Evolutionary conservation across 129 eudicot genomes (phyloP), one percentile per base, ranked within the genome.

Genomic region (Scalesia atractyloides): DNA sequence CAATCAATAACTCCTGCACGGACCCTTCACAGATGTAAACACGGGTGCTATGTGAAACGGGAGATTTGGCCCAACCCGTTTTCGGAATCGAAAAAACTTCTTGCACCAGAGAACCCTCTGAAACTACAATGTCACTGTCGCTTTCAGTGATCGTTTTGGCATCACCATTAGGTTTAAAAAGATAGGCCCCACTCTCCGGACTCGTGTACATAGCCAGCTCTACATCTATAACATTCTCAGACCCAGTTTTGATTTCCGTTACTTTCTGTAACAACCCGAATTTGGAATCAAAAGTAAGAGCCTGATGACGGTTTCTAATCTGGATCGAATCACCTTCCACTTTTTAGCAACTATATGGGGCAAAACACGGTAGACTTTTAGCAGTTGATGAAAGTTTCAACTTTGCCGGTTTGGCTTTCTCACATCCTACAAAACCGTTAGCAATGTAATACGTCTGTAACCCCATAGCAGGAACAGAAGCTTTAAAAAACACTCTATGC

Each of bases 381-480:
- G 84, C 73, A 46, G 84, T 65, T 49, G 81, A 17, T 6, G 67
- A 79, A 44, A 84, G 26, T 78, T 77, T 88, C 44, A 95, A 58
- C 60, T 67, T 84, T 10, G 97, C 94, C 0, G 97, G 89, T 66
- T 86, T 86, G 53, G 99, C 99, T 82, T 84, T 95, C 37, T 91
- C 99, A 77, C 99, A 95, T 20, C 97, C 96, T 22, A 74, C 94
- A 74, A 88, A 91, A 50, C 97, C 97, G 53, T 91, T 86, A 9
- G 97, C 97, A 68, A 95, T 79, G 59, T 90, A 95, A 82, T 90
- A 95, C 3, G 95, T 90, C 52, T 91, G 96, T 82, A 95, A 77
- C 50, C 99, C 99, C 94, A 95, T 73, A 9, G 97, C 86, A 54
- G 99, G 94, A 37, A 95, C 81, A 4, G 97, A 88, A 77, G 99